Percentiles rank a stretch among this genome's conserved stretches.
Evolutionary conservation across 2,329 filamentous ascomycete genomes (phyloP).

Genomic region (Fusarium sulawesiense): DNA sequence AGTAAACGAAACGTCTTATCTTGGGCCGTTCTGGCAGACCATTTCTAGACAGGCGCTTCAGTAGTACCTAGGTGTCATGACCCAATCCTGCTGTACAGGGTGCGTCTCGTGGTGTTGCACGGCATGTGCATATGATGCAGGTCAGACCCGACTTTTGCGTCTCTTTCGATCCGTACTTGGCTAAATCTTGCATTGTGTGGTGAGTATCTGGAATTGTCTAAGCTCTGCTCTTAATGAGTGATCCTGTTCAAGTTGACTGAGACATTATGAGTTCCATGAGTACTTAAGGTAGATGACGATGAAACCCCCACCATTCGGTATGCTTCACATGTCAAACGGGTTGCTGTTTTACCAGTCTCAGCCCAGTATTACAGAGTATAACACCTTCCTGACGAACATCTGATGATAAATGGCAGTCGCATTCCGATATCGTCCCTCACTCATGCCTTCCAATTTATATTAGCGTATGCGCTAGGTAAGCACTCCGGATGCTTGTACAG

Average conservation of each 20-base stretch:
- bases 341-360: conserved; percentile 2
- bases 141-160: not conserved
- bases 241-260: not conserved
- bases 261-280: not conserved
- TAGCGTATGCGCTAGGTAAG: conserved; percentile 18
- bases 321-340: not conserved
- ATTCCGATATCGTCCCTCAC: not conserved
- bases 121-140: conserved; percentile 4
- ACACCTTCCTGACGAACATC: not conserved
- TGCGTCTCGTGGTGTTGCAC: conserved; percentile 6
- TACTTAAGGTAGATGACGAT: not conserved
- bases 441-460: not conserved
- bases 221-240: not conserved
- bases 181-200: not conserved
- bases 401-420: not conserved
- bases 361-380: not conserved
- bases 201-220: not conserved
- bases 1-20: too few relatives aligned
- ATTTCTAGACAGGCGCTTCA: not conserved
- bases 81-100: conserved; percentile 7
- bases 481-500: conserved; percentile 20
- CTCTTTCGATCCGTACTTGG: not conserved
- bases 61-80: conserved; percentile 4
- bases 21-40: not conserved
- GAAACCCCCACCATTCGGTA: not conserved